Conservation (phyloP, 345 rosid species). For the Populus euphratica region DNA sequence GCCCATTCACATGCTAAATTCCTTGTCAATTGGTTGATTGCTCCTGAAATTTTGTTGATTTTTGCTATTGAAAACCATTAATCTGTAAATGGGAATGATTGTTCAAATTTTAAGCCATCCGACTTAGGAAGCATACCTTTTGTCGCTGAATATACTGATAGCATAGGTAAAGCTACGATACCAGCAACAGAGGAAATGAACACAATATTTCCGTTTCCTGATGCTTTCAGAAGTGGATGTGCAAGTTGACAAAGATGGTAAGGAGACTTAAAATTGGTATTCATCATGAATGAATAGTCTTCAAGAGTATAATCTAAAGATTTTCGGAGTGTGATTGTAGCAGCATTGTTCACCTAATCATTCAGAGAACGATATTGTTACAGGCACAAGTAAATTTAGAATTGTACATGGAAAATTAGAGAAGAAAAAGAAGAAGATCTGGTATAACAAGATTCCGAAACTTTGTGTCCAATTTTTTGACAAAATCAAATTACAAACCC, state of each 20-base stretch:
- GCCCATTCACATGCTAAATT: constrained; percentile 23
- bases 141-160: constrained; percentile 5
- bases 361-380: too few relatives aligned
- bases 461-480: too few relatives aligned
- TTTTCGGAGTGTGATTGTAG: neutral
- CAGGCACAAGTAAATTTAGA: too few relatives aligned
- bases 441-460: too few relatives aligned
- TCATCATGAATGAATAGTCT: constrained; percentile 37
- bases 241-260: constrained; percentile 57
- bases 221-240: constrained; percentile 47
- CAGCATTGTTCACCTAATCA: constrained; percentile 43
- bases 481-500: too few relatives aligned
- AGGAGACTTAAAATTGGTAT: constrained; percentile 51
- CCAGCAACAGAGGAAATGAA: constrained; percentile 30
- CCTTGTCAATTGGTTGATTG: constrained; percentile 16
- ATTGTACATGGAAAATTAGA: too few relatives aligned
- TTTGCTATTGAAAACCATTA: neutral
- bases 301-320: constrained; percentile 21
- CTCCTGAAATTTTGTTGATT: neutral
- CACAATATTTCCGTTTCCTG: constrained; percentile 50
- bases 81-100: neutral
- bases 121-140: constrained; percentile 1
- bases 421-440: too few relatives aligned
- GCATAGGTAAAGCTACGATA: neutral
- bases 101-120: neutral